phyloP scores from a whole-genome alignment of 1,139 yeast genomes.

The Saccharomycopsis phalli region DNA sequence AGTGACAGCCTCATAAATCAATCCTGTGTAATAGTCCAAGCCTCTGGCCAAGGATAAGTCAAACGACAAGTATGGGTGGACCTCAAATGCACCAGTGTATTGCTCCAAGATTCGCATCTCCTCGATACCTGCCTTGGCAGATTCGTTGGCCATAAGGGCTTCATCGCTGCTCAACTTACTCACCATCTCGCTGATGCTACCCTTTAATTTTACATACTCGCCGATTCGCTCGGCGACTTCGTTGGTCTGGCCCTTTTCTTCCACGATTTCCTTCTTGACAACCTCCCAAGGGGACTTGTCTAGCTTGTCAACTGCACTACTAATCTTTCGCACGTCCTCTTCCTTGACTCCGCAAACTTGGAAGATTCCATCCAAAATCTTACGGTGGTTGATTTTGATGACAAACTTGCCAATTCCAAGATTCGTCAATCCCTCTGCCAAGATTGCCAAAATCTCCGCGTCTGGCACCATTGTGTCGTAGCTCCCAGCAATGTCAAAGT shows the following conservation, averaged over 20 bases:
- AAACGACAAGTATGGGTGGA: conserved; percentile 58
- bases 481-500: conserved; percentile 88
- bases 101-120: conserved; percentile 72
- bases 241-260: conserved; percentile 80
- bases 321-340: conserved; percentile 86
- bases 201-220: conserved; percentile 77
- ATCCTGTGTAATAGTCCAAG: conserved; percentile 92
- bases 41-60: conserved; percentile 96
- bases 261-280: conserved; percentile 85
- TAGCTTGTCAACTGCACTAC: conserved; percentile 92
- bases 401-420: conserved; percentile 85
- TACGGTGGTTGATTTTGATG: conserved; percentile 88
- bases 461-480: conserved; percentile 96
- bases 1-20: conserved; percentile 93
- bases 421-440: conserved; percentile 75
- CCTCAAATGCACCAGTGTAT: conserved; percentile 73
- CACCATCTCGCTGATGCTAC: conserved; percentile 63
- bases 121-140: conserved; percentile 71
- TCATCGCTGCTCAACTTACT: conserved; percentile 47
- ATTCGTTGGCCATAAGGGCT: conserved; percentile 48
- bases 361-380: conserved; percentile 90
- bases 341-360: conserved; percentile 90
- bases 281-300: conserved; percentile 95
- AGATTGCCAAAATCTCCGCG: conserved; percentile 72
- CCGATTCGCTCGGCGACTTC: conserved; percentile 92